A percentile compares a stretch with the other conserved stretches of the same genome.
phyloP scores from a whole-genome alignment of 768 basidiomycete genomes.

The Leccinum longicurvipes region DNA sequence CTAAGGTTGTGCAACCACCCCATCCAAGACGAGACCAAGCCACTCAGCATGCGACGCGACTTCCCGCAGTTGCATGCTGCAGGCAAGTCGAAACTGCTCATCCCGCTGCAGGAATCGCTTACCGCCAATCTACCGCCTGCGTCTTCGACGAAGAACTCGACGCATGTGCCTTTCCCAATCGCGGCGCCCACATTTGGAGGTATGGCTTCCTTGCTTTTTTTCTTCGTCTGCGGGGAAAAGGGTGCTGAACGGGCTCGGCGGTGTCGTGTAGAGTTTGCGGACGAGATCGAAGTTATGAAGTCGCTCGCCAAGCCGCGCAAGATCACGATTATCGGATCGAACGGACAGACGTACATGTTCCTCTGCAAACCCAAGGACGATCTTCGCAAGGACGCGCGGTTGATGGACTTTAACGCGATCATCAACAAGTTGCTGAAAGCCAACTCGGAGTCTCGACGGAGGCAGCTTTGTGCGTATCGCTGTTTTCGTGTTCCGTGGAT shows the following conservation, averaged over 20 bases:
- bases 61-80: conserved; percentile 54
- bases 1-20: conserved; percentile 61
- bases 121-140: conserved; percentile 84
- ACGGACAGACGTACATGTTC: conserved; percentile 86
- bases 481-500: too few relatives aligned
- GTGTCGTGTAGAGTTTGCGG: conserved; percentile 56
- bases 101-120: conserved; percentile 91
- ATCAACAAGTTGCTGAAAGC: conserved; percentile 95
- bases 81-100: conserved; percentile 67
- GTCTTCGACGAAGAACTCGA: conserved; percentile 48
- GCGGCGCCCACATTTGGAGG: conserved; percentile 75
- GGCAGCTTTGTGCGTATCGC: conserved; percentile 77
- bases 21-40: conserved; percentile 39
- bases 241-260: not conserved
- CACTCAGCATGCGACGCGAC: conserved; percentile 44
- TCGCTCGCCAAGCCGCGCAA: conserved; percentile 91
- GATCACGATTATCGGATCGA: conserved; percentile 76
- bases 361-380: conserved; percentile 97
- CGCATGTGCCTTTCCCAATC: conserved; percentile 77
- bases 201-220: conserved; percentile 12
- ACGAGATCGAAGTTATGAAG: conserved; percentile 87
- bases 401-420: conserved; percentile 98
- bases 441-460: conserved; percentile 86
- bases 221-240: not conserved
- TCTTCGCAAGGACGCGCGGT: conserved; percentile 90